These are phyloP conservation scores for Mycena leptocephala DNA, from an alignment of 768 basidiomycete genomes.

Conservation along the genomic window DNA sequence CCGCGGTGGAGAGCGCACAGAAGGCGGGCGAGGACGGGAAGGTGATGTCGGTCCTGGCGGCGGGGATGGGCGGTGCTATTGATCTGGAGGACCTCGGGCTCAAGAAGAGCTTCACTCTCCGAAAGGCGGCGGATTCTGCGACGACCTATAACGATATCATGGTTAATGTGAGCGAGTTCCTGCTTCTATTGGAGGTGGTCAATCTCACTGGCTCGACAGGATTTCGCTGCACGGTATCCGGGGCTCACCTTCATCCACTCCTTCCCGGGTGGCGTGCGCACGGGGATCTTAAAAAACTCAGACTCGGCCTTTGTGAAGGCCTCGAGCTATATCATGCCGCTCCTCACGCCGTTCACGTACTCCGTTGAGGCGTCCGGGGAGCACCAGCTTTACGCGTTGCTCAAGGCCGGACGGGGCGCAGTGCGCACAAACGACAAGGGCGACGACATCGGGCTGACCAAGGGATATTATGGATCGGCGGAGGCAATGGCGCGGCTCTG, in stretches of 20 bases:
- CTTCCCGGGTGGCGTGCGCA: slow-evolving; percentile 38
- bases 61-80: slow-evolving; percentile 51
- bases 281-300: slow-evolving; percentile 4
- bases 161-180: slow-evolving; percentile 59
- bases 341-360: slow-evolving; percentile 17
- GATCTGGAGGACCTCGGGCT: slow-evolving; percentile 67
- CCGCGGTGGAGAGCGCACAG: slow-evolving; percentile 59
- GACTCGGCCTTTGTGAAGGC: neutral
- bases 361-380: slow-evolving; percentile 21
- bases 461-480: slow-evolving; percentile 1
- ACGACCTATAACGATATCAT: slow-evolving; percentile 69
- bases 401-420: slow-evolving; percentile 23
- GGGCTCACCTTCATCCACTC: slow-evolving; percentile 54
- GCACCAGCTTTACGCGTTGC: slow-evolving; percentile 22
- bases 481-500: slow-evolving; percentile 26
- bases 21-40: slow-evolving; percentile 66
- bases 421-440: slow-evolving; percentile 14
- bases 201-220: slow-evolving; percentile 35
- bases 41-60: slow-evolving; percentile 61
- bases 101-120: slow-evolving; percentile 59
- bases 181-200: neutral
- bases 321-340: neutral
- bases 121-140: slow-evolving; percentile 50
- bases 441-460: slow-evolving; percentile 23
- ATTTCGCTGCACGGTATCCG: slow-evolving; percentile 49